A percentile compares a stretch with the other conserved stretches of the same genome.
Evolutionary conservation across 108 stramenopile species (phyloP).

Genomic region (Cyclotella atomus): DNA sequence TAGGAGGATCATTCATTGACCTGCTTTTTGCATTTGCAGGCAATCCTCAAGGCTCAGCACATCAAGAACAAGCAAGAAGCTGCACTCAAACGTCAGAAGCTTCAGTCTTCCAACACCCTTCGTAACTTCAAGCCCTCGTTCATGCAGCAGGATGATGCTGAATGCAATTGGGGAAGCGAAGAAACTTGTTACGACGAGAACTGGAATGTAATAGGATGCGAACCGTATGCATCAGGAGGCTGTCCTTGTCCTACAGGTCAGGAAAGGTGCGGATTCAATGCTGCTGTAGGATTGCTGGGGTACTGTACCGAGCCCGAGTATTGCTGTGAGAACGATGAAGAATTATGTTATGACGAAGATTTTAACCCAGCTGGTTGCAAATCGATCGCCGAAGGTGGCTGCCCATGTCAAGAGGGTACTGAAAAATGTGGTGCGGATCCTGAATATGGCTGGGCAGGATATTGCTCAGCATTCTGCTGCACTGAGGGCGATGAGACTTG

Average conservation of each 20-base stretch:
- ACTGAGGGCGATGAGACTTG: conserved; percentile 4
- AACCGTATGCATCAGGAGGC: conserved; percentile 7
- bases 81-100: not conserved
- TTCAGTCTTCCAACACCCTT: not conserved
- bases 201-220: not conserved
- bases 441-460: not conserved
- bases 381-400: not conserved
- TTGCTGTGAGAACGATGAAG: conserved; percentile 3
- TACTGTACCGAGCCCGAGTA: not conserved
- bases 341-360: conserved; percentile 4
- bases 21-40: not conserved
- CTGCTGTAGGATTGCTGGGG: not conserved
- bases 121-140: not conserved
- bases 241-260: conserved; percentile 20
- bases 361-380: not conserved
- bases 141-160: conserved; percentile 3
- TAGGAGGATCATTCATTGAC: not conserved
- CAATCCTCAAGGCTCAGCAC: not conserved
- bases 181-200: conserved; percentile 14
- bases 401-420: conserved; percentile 14
- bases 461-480: conserved; percentile 8
- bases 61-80: conserved; percentile 1
- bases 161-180: not conserved
- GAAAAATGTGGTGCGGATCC: conserved; percentile 11
- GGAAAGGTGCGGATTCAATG: conserved; percentile 2